These are phyloP conservation scores for Seminavis robusta DNA, from an alignment of 108 stramenopile genomes.

Conservation along the genomic window DNA sequence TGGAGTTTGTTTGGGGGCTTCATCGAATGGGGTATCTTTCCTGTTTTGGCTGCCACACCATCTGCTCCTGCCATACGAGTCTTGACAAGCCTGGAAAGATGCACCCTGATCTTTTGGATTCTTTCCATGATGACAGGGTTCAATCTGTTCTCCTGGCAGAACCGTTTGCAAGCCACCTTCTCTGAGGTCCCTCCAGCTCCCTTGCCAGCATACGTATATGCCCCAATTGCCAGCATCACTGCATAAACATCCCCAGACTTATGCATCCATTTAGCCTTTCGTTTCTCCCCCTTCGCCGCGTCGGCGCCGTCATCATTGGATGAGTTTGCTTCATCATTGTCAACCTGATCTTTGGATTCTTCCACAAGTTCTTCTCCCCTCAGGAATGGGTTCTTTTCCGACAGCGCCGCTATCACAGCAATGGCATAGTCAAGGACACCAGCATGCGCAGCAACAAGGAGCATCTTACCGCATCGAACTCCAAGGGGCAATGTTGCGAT, in stretches of 20 bases:
- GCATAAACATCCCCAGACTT: conserved; percentile 77
- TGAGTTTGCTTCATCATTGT: conserved; percentile 28
- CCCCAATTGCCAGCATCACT: conserved; percentile 75
- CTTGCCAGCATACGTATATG: conserved; percentile 78
- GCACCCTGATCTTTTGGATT: conserved; percentile 78
- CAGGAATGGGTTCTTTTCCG: conserved; percentile 73
- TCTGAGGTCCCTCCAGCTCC: conserved; percentile 76
- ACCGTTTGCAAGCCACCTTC: conserved; percentile 52
- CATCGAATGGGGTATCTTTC: conserved; percentile 61
- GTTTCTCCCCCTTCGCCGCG: conserved; percentile 22
- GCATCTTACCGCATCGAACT: conserved; percentile 85
- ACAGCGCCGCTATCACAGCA: conserved; percentile 68
- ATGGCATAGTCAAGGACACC: conserved; percentile 85
- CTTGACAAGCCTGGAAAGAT: conserved; percentile 75
- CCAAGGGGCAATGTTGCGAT: conserved; percentile 83
- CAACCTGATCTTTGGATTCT: conserved; percentile 10
- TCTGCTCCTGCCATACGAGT: conserved; percentile 53
- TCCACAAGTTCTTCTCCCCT: conserved; percentile 21
- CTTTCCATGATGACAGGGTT: conserved; percentile 69
- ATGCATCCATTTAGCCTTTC: conserved; percentile 62
- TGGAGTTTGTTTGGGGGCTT: conserved; percentile 74
- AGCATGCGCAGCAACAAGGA: conserved; percentile 82
- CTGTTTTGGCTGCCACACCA: conserved; percentile 69
- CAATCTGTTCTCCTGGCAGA: conserved; percentile 85
- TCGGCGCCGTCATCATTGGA: conserved; percentile 43